These are phyloP conservation scores for Xylaria nigripes DNA, from an alignment of 495 filamentous ascomycete species.

Conservation along the genomic window DNA sequence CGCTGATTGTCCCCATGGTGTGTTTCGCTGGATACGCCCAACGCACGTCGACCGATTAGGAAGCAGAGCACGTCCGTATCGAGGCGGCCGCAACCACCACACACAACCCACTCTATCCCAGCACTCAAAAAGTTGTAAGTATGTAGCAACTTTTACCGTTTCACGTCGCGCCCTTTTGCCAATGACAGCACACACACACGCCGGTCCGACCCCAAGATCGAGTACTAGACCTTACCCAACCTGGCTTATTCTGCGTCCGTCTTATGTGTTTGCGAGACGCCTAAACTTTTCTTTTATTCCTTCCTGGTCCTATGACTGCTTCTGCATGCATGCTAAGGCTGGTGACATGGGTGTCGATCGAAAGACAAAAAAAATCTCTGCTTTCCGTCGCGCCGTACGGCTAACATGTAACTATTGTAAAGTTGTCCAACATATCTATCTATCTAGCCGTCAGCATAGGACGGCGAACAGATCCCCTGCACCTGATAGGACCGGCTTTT, in stretches of 20 bases:
- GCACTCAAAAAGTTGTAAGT: too few species aligned
- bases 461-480: too few species aligned
- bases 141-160: too few species aligned
- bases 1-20: neutral
- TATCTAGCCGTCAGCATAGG: neutral
- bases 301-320: constrained; percentile 9
- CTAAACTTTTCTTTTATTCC: too few species aligned
- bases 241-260: neutral
- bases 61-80: constrained; percentile 1
- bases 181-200: neutral
- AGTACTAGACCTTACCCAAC: neutral
- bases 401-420: neutral
- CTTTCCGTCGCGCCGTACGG: neutral
- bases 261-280: too few species aligned
- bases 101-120: too few species aligned
- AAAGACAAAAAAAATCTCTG: neutral
- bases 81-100: neutral
- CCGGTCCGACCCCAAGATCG: too few species aligned
- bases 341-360: constrained; percentile 4
- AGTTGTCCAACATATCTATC: too few species aligned
- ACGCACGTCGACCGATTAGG: constrained; percentile 9
- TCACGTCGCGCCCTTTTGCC: neutral
- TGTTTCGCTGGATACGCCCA: too few species aligned
- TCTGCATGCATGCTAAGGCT: constrained; percentile 4
- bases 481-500: too few species aligned